A percentile compares a stretch with the other conserved stretches of the same genome.
Conservation (phyloP, 176 grass and related monocot genomes). For the Oryza officinalis region DNA sequence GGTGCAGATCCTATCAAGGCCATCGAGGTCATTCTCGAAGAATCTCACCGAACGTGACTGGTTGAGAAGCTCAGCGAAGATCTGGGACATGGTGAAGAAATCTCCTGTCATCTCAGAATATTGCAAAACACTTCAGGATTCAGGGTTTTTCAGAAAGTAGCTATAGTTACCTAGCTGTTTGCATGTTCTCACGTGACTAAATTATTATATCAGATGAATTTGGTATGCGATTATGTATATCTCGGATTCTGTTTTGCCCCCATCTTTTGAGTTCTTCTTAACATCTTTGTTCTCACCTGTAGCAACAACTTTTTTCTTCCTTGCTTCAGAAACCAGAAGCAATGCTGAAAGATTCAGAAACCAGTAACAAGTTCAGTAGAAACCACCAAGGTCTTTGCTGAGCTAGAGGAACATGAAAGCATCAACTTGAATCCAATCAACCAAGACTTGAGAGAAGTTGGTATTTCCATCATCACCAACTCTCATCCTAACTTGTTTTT, state of each 20-base stretch:
- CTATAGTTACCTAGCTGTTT: background rate
- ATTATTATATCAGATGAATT: background rate
- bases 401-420: background rate
- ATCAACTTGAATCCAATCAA: background rate
- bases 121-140: conserved; percentile 75
- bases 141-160: conserved; percentile 81
- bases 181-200: background rate
- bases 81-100: conserved; percentile 88
- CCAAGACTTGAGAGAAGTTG: background rate
- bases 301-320: background rate
- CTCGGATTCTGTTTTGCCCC: background rate
- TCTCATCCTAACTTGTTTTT: background rate
- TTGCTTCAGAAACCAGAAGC: background rate
- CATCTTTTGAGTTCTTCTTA: background rate
- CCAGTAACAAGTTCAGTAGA: background rate
- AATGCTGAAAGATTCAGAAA: background rate
- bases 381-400: background rate
- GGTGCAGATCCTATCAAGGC: conserved; percentile 69
- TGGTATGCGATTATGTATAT: background rate
- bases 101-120: conserved; percentile 71
- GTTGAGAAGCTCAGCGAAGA: conserved; percentile 85
- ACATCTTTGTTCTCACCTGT: background rate
- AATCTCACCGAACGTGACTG: conserved; percentile 85
- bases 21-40: conserved; percentile 58
- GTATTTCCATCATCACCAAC: background rate